These are phyloP conservation scores for Trichoderma orchidacearum DNA, from an alignment of 495 filamentous ascomycete genomes.

Conservation along the genomic window DNA sequence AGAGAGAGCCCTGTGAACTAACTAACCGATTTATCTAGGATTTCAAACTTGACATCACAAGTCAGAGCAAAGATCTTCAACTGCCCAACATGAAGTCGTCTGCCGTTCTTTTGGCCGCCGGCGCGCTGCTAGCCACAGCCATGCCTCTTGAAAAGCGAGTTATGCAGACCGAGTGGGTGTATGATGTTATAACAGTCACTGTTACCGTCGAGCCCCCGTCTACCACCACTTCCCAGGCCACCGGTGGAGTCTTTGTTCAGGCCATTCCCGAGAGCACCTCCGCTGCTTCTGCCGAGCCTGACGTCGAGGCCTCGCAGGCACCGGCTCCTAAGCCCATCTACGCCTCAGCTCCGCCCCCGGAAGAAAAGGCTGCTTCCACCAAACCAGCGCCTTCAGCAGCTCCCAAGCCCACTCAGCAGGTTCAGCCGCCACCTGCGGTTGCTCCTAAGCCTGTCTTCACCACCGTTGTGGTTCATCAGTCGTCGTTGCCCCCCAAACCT, in stretches of 20 bases:
- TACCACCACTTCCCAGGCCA: constrained; percentile 9
- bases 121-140: constrained; percentile 47
- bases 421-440: constrained; percentile 2
- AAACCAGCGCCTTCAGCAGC: not conserved
- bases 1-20: not conserved
- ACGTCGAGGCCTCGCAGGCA: too few species aligned
- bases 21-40: not conserved
- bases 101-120: constrained; percentile 43
- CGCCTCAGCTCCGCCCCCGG: constrained; percentile 1
- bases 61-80: not conserved
- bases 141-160: constrained; percentile 45
- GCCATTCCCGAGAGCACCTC: constrained; percentile 38
- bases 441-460: constrained; percentile 5
- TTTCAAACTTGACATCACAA: not conserved
- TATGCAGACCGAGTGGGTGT: constrained; percentile 39
- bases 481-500: constrained; percentile 5
- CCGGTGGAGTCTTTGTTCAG: constrained; percentile 32
- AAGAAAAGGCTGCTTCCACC: not conserved
- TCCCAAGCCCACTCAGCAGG: too few species aligned
- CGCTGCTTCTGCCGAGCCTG: constrained; percentile 10
- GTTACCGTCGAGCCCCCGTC: constrained; percentile 26
- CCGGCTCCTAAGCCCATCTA: constrained; percentile 4
- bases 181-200: constrained; percentile 46
- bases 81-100: constrained; percentile 54
- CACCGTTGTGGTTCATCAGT: constrained; percentile 5